Conservation (phyloP, 257 asterid species). For the Phtheirospermum japonicum region DNA sequence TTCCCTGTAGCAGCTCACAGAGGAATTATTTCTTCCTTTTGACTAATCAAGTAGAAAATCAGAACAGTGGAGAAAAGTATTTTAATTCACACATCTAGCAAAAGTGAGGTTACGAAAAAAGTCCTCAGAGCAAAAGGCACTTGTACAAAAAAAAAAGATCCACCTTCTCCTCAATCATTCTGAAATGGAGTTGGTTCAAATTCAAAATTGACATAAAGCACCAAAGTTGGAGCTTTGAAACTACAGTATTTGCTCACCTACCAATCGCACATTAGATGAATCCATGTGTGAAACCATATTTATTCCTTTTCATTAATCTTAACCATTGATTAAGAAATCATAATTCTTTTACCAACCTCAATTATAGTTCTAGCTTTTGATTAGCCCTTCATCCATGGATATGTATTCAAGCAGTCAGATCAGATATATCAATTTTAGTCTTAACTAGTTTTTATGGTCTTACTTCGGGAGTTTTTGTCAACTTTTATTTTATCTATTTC, state of each 20-base stretch:
- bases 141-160: slow-evolving; percentile 22
- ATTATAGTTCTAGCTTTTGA: no score
- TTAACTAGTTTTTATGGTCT: no score
- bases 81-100: slow-evolving; percentile 14
- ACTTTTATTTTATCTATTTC: no score
- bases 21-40: no score
- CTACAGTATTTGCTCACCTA: slow-evolving; percentile 14
- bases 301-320: not conserved
- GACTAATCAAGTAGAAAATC: not conserved
- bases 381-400: no score
- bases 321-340: not conserved
- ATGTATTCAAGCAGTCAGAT: no score
- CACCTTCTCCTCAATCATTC: slow-evolving; percentile 26
- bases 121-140: slow-evolving; percentile 38
- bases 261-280: not conserved
- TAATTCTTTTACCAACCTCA: not conserved
- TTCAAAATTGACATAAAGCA: slow-evolving; percentile 34
- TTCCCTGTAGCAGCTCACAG: no score
- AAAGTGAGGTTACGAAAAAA: slow-evolving; percentile 30
- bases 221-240: slow-evolving; percentile 22
- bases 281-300: slow-evolving; percentile 24
- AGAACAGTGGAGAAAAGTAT: slow-evolving; percentile 7
- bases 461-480: no score
- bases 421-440: no score
- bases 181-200: slow-evolving; percentile 24